These are phyloP conservation scores for Cercophora sp. DNA, from an alignment of 495 filamentous ascomycete species.

Conservation along the genomic window DNA sequence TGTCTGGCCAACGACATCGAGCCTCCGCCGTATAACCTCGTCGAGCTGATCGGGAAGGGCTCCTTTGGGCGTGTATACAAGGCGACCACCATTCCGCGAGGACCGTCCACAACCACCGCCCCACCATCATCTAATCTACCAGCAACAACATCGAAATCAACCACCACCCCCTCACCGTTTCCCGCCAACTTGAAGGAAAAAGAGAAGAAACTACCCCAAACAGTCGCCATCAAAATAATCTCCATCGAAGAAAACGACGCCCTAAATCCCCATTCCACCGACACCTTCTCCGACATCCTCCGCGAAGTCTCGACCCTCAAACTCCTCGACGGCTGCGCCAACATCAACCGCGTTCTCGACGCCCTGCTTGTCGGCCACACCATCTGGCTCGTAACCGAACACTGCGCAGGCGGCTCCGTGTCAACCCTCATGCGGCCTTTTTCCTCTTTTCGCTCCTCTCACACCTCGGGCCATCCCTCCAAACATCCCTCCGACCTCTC, in stretches of 20 bases:
- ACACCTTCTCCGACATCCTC: constrained; percentile 10
- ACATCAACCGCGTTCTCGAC: constrained; percentile 11
- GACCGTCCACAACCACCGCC: background rate
- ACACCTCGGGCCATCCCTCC: too few relatives aligned
- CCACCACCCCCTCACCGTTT: background rate
- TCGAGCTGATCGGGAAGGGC: constrained; percentile 13
- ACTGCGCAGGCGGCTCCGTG: constrained; percentile 12
- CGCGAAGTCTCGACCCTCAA: constrained; percentile 8
- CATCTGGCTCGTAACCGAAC: constrained; percentile 13
- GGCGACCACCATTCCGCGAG: too few relatives aligned
- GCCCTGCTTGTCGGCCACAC: constrained; percentile 11
- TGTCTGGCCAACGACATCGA: background rate
- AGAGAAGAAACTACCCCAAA: too few relatives aligned
- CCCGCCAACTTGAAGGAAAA: background rate
- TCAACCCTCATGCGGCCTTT: constrained; percentile 9
- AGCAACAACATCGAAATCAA: background rate
- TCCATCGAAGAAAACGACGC: constrained; percentile 9
- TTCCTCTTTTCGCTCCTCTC: too few relatives aligned
- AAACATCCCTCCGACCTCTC: too few relatives aligned
- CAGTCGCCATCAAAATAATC: constrained; percentile 14
- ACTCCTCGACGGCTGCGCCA: background rate
- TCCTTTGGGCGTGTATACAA: constrained; percentile 15
- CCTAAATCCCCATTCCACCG: background rate
- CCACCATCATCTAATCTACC: background rate
- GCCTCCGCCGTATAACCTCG: constrained; percentile 1